Percentiles rank a stretch among this genome's conserved stretches.
Conservation (phyloP, 495 filamentous ascomycete species). For the Lasiosphaeria ovina region DNA sequence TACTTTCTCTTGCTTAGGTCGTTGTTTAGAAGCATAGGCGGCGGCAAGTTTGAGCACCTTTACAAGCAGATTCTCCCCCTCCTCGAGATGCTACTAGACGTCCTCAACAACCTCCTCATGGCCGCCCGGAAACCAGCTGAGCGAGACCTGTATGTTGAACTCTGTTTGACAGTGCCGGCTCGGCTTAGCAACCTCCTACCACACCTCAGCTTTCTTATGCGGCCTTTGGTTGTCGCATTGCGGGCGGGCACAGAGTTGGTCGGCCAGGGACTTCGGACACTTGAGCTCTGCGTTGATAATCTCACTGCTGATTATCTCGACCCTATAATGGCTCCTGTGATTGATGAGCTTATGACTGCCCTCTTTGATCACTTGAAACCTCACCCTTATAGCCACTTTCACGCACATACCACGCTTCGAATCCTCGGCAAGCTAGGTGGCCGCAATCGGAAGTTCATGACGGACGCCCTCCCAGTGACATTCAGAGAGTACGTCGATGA, state of each 20-base stretch:
- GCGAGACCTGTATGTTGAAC: conserved; percentile 93
- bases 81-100: conserved; percentile 94
- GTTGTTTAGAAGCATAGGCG: conserved; percentile 93
- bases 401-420: conserved; percentile 96
- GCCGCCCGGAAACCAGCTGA: conserved; percentile 86
- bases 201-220: conserved; percentile 97
- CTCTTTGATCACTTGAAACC: conserved; percentile 93
- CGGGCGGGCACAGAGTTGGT: conserved; percentile 90
- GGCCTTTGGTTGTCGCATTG: conserved; percentile 90
- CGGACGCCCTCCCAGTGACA: conserved; percentile 73
- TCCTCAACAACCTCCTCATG: conserved; percentile 87
- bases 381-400: conserved; percentile 91
- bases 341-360: conserved; percentile 96
- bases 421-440: conserved; percentile 97
- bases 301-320: conserved; percentile 96
- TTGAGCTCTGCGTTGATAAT: conserved; percentile 98
- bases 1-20: conserved; percentile 93
- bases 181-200: conserved; percentile 91
- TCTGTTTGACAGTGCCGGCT: conserved; percentile 93
- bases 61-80: conserved; percentile 98
- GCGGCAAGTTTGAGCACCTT: conserved; percentile 92
- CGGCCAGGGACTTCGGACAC: conserved; percentile 86
- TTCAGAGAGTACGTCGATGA: conserved; percentile 88
- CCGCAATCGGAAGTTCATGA: conserved; percentile 91
- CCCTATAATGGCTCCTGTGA: conserved; percentile 98